phyloP scores from a whole-genome alignment of 495 filamentous ascomycete genomes.

The Pyrenula massariospora region DNA sequence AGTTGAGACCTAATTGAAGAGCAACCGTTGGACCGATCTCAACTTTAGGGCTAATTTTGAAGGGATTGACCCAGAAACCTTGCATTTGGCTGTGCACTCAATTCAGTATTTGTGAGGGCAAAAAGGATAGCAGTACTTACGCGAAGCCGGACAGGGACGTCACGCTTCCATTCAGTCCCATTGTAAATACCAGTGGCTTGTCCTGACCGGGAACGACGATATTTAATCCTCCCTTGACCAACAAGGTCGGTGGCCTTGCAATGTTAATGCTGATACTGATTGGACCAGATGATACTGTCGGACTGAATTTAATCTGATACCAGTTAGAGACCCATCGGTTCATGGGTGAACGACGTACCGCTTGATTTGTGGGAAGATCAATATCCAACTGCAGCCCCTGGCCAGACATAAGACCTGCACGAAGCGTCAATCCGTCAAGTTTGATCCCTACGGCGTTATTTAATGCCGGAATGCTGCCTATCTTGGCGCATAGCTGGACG shows the following conservation, averaged over 20 bases:
- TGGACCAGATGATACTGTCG: not conserved
- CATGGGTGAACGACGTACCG: not conserved
- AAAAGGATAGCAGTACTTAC: not conserved
- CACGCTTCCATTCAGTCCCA: not conserved
- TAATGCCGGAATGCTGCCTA: not conserved
- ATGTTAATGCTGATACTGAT: not conserved
- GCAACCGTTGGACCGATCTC: not conserved
- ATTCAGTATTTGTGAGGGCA: not conserved
- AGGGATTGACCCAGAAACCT: not conserved
- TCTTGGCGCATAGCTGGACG: not conserved
- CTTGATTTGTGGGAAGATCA: not conserved
- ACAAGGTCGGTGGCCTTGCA: not conserved
- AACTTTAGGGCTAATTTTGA: not conserved
- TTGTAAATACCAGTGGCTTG: not conserved
- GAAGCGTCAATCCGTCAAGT: not conserved
- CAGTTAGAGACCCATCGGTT: not conserved
- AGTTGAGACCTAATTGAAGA: not conserved
- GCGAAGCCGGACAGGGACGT: not conserved
- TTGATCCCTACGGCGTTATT: not conserved
- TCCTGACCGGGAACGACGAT: not conserved
- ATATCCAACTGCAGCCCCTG: not conserved
- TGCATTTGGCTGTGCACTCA: not conserved
- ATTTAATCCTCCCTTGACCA: not conserved
- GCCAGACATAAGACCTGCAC: not conserved
- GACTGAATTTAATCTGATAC: not conserved